Percentiles rank a stretch among this genome's conserved stretches.
Conservation (phyloP, 2,329 filamentous ascomycete genomes). For the Knufia fluminis region DNA sequence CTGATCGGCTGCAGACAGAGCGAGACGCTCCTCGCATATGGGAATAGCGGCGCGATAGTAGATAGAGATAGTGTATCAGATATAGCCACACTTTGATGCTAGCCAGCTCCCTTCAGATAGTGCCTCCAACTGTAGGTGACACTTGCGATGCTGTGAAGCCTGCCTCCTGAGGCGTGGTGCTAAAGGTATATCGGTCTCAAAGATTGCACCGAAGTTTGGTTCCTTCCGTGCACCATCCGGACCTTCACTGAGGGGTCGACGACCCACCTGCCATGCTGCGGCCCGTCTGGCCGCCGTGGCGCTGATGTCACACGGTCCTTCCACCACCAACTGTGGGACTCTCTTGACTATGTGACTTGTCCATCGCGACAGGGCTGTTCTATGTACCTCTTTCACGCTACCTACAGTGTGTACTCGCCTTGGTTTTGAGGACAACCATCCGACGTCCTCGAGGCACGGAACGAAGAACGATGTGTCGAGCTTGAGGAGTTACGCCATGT, state of each 20-base stretch:
- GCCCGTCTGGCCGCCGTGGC: too few species aligned
- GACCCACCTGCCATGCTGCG: not conserved
- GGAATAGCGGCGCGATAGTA: slow-evolving; percentile 2
- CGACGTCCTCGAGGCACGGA: too few species aligned
- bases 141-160: slow-evolving; percentile 1
- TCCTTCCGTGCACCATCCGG: slow-evolving; percentile 2
- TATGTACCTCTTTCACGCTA: too few species aligned
- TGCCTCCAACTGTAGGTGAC: slow-evolving; percentile 2
- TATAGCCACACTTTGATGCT: slow-evolving; percentile 4
- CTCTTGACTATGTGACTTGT: too few species aligned
- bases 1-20: slow-evolving; percentile 2
- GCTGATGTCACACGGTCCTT: too few species aligned
- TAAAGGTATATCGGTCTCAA: slow-evolving; percentile 3
- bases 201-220: slow-evolving; percentile 1
- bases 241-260: slow-evolving; percentile 3
- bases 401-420: too few species aligned
- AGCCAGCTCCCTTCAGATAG: not conserved
- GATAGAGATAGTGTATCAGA: slow-evolving; percentile 2
- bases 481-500: too few species aligned
- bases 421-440: too few species aligned
- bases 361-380: too few species aligned
- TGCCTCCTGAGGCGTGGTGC: slow-evolving; percentile 2
- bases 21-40: not conserved
- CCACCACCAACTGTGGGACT: too few species aligned
- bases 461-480: too few species aligned